Evolutionary conservation across 169 alveolate genomes (phyloP).

Genomic region (Eimeria maxima): DNA sequence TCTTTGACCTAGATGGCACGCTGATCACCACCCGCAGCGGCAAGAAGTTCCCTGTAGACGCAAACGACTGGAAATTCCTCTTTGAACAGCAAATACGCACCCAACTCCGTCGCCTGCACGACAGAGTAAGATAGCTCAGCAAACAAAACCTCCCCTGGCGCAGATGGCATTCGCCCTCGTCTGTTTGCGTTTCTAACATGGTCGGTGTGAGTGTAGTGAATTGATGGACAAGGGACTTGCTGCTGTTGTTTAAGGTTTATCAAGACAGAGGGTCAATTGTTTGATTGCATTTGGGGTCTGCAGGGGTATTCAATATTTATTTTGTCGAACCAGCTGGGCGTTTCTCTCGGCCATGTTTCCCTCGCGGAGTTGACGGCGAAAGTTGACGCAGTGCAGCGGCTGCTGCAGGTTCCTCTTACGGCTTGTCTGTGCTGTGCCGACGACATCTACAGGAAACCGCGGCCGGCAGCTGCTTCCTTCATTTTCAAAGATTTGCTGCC

Average conservation of each 20-base stretch:
- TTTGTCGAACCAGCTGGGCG: conserved; percentile 81
- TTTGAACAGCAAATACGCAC: neutral
- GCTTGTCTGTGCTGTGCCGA: conserved; percentile 74
- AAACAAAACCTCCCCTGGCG: neutral
- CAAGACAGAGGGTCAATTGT: neutral
- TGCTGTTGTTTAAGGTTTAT: too few relatives aligned
- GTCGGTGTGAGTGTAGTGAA: neutral
- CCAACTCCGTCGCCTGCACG: conserved; percentile 46
- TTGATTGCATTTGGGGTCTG: neutral
- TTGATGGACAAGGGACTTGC: neutral
- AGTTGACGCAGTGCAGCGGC: conserved; percentile 59
- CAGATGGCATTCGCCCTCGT: neutral
- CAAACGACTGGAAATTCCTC: conserved; percentile 79
- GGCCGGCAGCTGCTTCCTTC: conserved; percentile 75
- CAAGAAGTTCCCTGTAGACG: conserved; percentile 74
- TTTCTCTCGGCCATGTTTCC: conserved; percentile 60
- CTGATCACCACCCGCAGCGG: conserved; percentile 83
- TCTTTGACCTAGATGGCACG: conserved; percentile 84
- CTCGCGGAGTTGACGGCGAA: conserved; percentile 68
- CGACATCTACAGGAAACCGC: conserved; percentile 79
- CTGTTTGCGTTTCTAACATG: neutral
- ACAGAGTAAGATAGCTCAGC: neutral
- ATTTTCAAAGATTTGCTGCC: conserved; percentile 59
- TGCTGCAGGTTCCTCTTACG: conserved; percentile 74
- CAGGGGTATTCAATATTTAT: conserved; percentile 79